Conservation (phyloP, 371 early-diverging fungal species). For the Mucor sp. region DNA sequence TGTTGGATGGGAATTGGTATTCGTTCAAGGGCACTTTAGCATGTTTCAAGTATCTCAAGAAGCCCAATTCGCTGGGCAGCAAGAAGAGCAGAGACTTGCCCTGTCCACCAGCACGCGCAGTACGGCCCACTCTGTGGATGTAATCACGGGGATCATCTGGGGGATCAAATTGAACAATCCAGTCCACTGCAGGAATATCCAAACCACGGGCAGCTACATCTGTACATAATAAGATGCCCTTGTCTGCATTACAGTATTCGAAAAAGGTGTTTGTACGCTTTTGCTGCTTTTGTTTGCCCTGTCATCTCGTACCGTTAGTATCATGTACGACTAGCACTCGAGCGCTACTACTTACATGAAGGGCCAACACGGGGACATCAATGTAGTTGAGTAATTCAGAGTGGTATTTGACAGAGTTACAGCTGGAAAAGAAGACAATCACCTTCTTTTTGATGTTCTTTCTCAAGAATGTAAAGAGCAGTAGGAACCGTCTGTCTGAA, state of each 20-base stretch:
- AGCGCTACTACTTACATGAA: constrained; percentile 74
- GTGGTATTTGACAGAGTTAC: constrained; percentile 95
- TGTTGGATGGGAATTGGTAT: constrained; percentile 89
- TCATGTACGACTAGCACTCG: not conserved
- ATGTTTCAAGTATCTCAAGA: constrained; percentile 87
- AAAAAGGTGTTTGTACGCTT: constrained; percentile 96
- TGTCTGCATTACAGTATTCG: constrained; percentile 92
- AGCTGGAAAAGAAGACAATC: constrained; percentile 96
- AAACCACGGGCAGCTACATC: constrained; percentile 99
- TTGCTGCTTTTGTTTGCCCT: constrained; percentile 93
- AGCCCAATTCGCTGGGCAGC: constrained; percentile 91
- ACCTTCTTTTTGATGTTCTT: constrained; percentile 94
- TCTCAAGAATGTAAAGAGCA: constrained; percentile 93
- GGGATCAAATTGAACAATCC: constrained; percentile 99
- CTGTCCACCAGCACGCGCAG: constrained; percentile 89
- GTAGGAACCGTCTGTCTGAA: constrained; percentile 87
- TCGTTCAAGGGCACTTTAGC: constrained; percentile 95
- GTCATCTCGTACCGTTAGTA: not conserved
- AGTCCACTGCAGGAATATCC: constrained; percentile 97
- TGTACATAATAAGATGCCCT: constrained; percentile 93
- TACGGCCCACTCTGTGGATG: constrained; percentile 98
- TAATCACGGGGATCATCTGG: constrained; percentile 98
- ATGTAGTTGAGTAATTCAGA: constrained; percentile 95
- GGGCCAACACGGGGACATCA: constrained; percentile 93
- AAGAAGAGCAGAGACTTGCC: constrained; percentile 96